Percentiles rank a stretch among this genome's conserved stretches.
Evolutionary conservation across 1,284 basidiomycete species (phyloP).

Genomic region (Thecaphora thlaspeos): DNA sequence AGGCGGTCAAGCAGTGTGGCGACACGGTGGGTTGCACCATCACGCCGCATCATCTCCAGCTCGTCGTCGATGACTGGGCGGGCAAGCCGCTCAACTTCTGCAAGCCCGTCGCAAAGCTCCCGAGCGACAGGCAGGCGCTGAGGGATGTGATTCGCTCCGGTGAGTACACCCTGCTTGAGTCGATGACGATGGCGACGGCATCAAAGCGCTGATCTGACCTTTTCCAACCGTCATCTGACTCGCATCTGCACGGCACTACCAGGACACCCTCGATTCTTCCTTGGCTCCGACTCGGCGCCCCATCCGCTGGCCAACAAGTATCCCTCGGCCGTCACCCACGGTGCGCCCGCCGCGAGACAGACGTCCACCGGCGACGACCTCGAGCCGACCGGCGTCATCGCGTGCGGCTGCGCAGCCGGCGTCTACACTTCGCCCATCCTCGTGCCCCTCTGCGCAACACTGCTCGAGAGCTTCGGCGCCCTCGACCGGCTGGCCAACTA

Average conservation of each 20-base stretch:
- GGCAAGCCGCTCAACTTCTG: conserved; percentile 95
- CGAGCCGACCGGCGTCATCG: conserved; percentile 30
- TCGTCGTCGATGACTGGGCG: conserved; percentile 96
- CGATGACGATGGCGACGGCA: neutral
- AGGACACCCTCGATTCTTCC: conserved; percentile 94
- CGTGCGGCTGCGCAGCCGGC: conserved; percentile 55
- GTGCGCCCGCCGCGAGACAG: conserved; percentile 24
- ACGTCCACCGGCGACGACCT: conserved; percentile 22
- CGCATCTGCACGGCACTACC: too few species aligned
- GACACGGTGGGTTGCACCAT: conserved; percentile 92
- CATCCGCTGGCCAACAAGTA: conserved; percentile 82
- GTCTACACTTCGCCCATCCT: conserved; percentile 56
- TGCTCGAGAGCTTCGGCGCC: conserved; percentile 55
- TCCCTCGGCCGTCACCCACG: conserved; percentile 58
- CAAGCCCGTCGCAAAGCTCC: conserved; percentile 97
- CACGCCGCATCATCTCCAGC: conserved; percentile 90
- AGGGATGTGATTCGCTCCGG: conserved; percentile 69
- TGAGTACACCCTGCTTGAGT: conserved; percentile 4
- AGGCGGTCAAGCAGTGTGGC: conserved; percentile 62
- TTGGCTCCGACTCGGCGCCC: conserved; percentile 95
- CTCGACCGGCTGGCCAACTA: conserved; percentile 50
- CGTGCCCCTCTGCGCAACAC: conserved; percentile 53
- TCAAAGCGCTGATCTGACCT: too few species aligned
- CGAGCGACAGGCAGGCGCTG: conserved; percentile 83
- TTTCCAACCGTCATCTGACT: too few species aligned